Conservation (phyloP, 2,329 filamentous ascomycete species). For the Cadophora gregata region DNA sequence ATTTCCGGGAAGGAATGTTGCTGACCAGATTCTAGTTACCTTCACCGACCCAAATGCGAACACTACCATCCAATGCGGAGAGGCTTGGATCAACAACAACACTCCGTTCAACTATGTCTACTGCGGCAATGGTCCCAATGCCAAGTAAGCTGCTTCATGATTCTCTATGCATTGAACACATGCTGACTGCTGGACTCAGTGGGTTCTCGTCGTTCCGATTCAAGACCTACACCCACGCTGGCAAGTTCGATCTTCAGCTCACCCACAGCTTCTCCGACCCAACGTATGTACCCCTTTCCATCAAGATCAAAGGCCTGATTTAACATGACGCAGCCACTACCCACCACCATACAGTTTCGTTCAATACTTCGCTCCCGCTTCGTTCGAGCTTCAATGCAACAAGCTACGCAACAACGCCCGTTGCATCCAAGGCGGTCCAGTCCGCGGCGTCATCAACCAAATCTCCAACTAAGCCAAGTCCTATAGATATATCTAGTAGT, state of each 20-base stretch:
- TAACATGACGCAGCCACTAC: slow-evolving; percentile 30
- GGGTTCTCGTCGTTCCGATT: slow-evolving; percentile 38
- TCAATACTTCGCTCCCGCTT: slow-evolving; percentile 29
- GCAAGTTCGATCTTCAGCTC: slow-evolving; percentile 34
- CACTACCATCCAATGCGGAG: slow-evolving; percentile 38
- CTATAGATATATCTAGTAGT: not conserved
- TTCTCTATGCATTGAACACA: not conserved
- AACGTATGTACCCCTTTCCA: slow-evolving; percentile 27
- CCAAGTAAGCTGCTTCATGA: not conserved
- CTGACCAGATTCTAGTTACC: slow-evolving; percentile 30
- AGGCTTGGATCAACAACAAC: slow-evolving; percentile 32
- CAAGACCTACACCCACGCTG: slow-evolving; percentile 25
- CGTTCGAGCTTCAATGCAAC: slow-evolving; percentile 7
- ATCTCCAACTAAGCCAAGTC: slow-evolving; percentile 19
- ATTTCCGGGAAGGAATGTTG: not conserved
- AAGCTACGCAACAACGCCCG: not conserved
- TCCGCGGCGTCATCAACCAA: slow-evolving; percentile 2
- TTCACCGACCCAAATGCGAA: slow-evolving; percentile 42
- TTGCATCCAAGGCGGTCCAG: not conserved
- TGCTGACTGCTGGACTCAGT: not conserved
- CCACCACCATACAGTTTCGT: slow-evolving; percentile 34
- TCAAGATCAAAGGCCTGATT: not conserved
- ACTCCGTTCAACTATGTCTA: slow-evolving; percentile 31
- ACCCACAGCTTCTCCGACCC: slow-evolving; percentile 37
- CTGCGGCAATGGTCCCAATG: slow-evolving; percentile 8